A percentile compares a stretch with the other conserved stretches of the same genome.
These are phyloP conservation scores for Rhododendron kiyosumense DNA, from an alignment of 148 eudicot species.

Conservation along the genomic window DNA sequence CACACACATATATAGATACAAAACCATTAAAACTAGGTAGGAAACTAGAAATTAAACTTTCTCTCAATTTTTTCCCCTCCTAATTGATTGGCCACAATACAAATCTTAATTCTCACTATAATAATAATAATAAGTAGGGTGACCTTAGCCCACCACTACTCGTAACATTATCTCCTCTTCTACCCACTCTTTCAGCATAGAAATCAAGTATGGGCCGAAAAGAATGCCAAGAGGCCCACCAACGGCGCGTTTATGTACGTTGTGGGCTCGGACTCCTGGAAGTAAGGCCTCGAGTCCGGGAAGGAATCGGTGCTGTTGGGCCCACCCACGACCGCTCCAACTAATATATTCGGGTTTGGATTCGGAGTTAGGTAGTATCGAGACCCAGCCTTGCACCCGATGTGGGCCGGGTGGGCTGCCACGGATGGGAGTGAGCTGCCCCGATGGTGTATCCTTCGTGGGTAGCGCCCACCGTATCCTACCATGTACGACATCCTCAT, in stretches of 20 bases:
- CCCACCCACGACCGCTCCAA: constrained; percentile 97
- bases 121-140: constrained; percentile 31
- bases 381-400: constrained; percentile 79
- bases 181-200: background rate
- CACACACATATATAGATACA: background rate
- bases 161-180: background rate
- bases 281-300: constrained; percentile 85
- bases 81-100: background rate
- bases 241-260: constrained; percentile 93
- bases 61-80: background rate
- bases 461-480: constrained; percentile 78
- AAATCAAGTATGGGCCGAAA: constrained; percentile 60
- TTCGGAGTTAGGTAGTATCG: constrained; percentile 61
- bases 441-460: constrained; percentile 83
- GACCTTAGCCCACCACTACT: constrained; percentile 53
- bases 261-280: constrained; percentile 92
- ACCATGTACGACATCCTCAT: constrained; percentile 93
- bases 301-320: constrained; percentile 75
- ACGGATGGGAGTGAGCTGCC: constrained; percentile 80
- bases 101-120: background rate
- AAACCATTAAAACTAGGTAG: background rate
- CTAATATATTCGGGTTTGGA: constrained; percentile 74
- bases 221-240: constrained; percentile 87
- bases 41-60: background rate
- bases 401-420: constrained; percentile 57